phyloP scores from a whole-genome alignment of 2,329 filamentous ascomycete species.

The Colletotrichum musicola region DNA sequence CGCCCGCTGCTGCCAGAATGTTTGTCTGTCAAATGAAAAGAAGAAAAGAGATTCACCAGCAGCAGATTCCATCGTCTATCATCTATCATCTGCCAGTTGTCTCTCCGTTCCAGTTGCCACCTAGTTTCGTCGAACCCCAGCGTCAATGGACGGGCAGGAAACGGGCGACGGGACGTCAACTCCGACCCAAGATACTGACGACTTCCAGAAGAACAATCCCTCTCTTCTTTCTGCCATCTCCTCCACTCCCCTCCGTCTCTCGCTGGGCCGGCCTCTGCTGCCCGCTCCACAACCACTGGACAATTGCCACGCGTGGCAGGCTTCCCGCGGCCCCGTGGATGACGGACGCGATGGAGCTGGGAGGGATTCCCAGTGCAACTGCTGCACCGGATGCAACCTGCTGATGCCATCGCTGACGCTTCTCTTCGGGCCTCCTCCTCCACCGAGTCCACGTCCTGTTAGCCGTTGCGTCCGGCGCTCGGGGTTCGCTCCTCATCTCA shows the following conservation, averaged over 20 bases:
- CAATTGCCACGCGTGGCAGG: conserved; percentile 22
- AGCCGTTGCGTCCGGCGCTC: too few species aligned
- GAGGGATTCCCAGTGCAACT: not conserved
- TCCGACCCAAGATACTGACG: conserved; percentile 20
- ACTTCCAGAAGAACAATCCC: conserved; percentile 13
- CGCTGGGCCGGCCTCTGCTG: too few species aligned
- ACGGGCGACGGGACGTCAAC: conserved; percentile 2
- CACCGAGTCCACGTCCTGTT: too few species aligned
- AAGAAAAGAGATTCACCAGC: too few species aligned
- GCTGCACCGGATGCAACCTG: not conserved
- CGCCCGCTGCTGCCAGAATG: not conserved
- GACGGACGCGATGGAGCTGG: not conserved
- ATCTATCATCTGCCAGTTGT: not conserved
- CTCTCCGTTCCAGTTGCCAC: conserved; percentile 1
- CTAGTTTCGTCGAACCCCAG: not conserved
- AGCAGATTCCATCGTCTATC: too few species aligned
- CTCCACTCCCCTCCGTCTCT: too few species aligned
- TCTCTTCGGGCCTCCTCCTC: too few species aligned
- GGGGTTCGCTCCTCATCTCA: too few species aligned
- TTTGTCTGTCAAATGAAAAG: conserved; percentile 27
- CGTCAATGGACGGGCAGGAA: not conserved
- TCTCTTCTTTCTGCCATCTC: not conserved
- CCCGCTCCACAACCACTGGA: not conserved
- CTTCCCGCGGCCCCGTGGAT: not conserved
- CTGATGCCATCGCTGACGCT: not conserved